Evolutionary conservation across 2,329 filamentous ascomycete genomes (phyloP).

Genomic region (Pseudogymnoascus sp.): DNA sequence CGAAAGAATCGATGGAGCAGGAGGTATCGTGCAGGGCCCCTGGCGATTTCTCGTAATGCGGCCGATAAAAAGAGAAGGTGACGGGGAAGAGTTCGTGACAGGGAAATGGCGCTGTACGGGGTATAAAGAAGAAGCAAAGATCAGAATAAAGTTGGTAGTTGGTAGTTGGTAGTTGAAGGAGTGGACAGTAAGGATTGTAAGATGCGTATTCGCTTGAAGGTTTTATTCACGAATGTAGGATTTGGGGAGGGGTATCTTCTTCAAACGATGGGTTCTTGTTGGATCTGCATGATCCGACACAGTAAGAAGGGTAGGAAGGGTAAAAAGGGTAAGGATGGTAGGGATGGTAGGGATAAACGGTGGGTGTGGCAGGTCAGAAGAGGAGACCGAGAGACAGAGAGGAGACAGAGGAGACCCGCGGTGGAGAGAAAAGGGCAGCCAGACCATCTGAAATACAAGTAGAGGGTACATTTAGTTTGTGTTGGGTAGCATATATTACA

Average conservation of each 20-base stretch:
- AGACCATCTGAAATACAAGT: background rate
- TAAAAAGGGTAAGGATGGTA: constrained; percentile 9
- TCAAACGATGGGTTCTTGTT: constrained; percentile 9
- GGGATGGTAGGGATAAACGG: constrained; percentile 13
- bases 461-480: background rate
- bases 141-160: background rate
- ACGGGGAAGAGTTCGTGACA: background rate
- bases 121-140: background rate
- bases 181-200: background rate
- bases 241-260: constrained; percentile 10
- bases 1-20: constrained; percentile 13
- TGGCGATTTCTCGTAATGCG: constrained; percentile 13
- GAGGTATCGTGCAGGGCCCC: constrained; percentile 19
- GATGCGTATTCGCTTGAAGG: background rate
- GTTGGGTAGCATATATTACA: background rate
- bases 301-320: constrained; percentile 11
- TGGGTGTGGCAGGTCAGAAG: constrained; percentile 14
- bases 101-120: background rate
- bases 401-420: constrained; percentile 10
- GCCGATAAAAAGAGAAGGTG: background rate
- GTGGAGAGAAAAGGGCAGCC: background rate
- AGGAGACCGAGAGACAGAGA: constrained; percentile 13
- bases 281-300: constrained; percentile 15
- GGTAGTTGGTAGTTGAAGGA: background rate
- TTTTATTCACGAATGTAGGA: background rate